A percentile compares a stretch with the other conserved stretches of the same genome.
Evolutionary conservation across 1,284 basidiomycete species (phyloP).

Genomic region (Ceratorhiza oryzae-sativae): DNA sequence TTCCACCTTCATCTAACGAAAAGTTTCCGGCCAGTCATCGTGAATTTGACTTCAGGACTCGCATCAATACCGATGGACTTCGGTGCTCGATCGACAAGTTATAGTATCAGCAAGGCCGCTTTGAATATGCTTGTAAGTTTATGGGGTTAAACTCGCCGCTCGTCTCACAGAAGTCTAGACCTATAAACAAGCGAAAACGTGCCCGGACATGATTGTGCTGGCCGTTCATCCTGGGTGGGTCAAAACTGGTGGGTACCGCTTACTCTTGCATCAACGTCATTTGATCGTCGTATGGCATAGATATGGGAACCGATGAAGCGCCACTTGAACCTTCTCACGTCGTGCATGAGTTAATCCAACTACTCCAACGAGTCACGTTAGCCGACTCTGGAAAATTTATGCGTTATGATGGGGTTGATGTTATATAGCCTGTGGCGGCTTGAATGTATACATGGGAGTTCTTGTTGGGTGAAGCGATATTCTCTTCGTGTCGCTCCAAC

Average conservation of each 20-base stretch:
- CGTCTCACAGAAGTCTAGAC: constrained; percentile 39
- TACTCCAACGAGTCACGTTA: constrained; percentile 14
- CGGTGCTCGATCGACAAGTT: constrained; percentile 42
- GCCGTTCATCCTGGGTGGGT: constrained; percentile 46
- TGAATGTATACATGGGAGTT: neutral
- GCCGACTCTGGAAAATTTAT: constrained; percentile 27
- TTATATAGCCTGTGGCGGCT: neutral
- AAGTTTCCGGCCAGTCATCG: constrained; percentile 50
- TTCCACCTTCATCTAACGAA: constrained; percentile 50
- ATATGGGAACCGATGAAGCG: constrained; percentile 25
- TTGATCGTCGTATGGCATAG: neutral
- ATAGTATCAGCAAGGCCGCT: constrained; percentile 45
- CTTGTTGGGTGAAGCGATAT: too few relatives aligned
- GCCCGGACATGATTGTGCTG: constrained; percentile 44
- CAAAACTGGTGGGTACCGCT: constrained; percentile 43
- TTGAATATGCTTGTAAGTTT: constrained; percentile 46
- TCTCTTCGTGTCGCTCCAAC: too few relatives aligned
- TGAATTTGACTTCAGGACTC: constrained; percentile 51
- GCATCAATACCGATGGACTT: constrained; percentile 49
- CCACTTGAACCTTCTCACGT: constrained; percentile 19
- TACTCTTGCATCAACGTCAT: neutral
- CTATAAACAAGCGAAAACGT: constrained; percentile 45
- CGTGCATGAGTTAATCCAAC: constrained; percentile 2
- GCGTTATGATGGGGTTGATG: constrained; percentile 12
- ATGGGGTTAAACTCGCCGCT: neutral